These are phyloP conservation scores for Colletotrichum siamense DNA, from an alignment of 2,329 filamentous ascomycete species.

Conservation along the genomic window DNA sequence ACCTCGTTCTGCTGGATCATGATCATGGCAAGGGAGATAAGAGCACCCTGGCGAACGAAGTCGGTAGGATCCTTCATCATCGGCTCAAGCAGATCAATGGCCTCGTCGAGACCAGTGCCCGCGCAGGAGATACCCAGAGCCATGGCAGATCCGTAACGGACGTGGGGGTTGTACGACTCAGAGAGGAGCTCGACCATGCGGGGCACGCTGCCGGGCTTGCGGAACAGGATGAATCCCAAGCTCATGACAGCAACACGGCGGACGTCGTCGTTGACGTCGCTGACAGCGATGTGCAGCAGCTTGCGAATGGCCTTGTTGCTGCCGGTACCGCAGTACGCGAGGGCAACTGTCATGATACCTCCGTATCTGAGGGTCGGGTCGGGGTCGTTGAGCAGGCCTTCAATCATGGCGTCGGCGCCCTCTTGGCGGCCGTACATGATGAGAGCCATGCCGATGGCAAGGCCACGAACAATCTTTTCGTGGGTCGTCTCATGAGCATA, in stretches of 20 bases:
- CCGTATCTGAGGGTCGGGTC: slow-evolving; percentile 94
- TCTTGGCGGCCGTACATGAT: slow-evolving; percentile 99
- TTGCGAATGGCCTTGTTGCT: slow-evolving; percentile 99
- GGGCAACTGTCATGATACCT: slow-evolving; percentile 97
- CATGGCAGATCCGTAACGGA: slow-evolving; percentile 97
- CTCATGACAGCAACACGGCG: slow-evolving; percentile 96
- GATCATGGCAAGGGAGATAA: slow-evolving; percentile 96
- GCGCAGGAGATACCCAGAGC: slow-evolving; percentile 97
- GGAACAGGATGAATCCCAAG: slow-evolving; percentile 97
- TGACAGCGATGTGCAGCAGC: slow-evolving; percentile 93
- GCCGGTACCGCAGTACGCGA: slow-evolving; percentile 95
- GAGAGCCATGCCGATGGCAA: slow-evolving; percentile 94
- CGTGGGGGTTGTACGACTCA: slow-evolving; percentile 98
- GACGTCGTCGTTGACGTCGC: slow-evolving; percentile 97
- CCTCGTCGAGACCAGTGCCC: slow-evolving; percentile 93
- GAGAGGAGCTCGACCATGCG: slow-evolving; percentile 98
- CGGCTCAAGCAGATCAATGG: slow-evolving; percentile 93
- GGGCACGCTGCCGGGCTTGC: slow-evolving; percentile 94
- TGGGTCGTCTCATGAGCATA: slow-evolving; percentile 98
- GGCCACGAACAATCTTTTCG: slow-evolving; percentile 97
- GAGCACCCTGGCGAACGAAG: slow-evolving; percentile 94
- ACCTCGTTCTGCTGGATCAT: slow-evolving; percentile 99
- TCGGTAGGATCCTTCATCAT: slow-evolving; percentile 99
- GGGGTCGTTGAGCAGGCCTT: slow-evolving; percentile 89
- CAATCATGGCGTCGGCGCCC: slow-evolving; percentile 91